Evolutionary conservation across 805 yeast species (phyloP).

Genomic region (Spathaspora hagerdaliae): DNA sequence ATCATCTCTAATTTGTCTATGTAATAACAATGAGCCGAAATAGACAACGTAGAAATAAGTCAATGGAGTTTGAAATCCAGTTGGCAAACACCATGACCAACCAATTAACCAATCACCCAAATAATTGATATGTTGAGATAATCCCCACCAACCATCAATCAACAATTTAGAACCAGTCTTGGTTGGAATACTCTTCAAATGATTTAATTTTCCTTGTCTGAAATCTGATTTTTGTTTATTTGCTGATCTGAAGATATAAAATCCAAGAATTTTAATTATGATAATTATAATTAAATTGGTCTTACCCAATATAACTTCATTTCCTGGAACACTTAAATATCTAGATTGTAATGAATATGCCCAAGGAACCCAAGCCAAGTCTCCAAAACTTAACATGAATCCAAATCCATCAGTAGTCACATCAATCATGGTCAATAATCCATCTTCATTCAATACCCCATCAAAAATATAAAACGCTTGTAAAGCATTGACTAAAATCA

Average conservation of each 20-base stretch:
- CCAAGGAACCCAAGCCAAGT: slow-evolving; percentile 88
- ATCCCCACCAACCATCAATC: slow-evolving; percentile 95
- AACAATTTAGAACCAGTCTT: slow-evolving; percentile 74
- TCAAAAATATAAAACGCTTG: slow-evolving; percentile 86
- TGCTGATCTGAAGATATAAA: slow-evolving; percentile 76
- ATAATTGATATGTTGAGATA: slow-evolving; percentile 89
- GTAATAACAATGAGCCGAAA: slow-evolving; percentile 77
- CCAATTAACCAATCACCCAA: slow-evolving; percentile 94
- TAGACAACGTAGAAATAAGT: slow-evolving; percentile 86
- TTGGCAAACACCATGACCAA: slow-evolving; percentile 87
- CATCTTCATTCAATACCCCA: slow-evolving; percentile 89
- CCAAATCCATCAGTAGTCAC: slow-evolving; percentile 96
- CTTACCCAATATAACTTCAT: slow-evolving; percentile 53
- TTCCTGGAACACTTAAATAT: slow-evolving; percentile 56
- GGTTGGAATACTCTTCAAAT: slow-evolving; percentile 60
- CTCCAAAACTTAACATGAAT: slow-evolving; percentile 94
- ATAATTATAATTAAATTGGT: slow-evolving; percentile 37
- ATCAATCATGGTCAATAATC: slow-evolving; percentile 91
- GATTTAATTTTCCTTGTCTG: slow-evolving; percentile 68
- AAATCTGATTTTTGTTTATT: slow-evolving; percentile 84
- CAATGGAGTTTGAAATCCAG: slow-evolving; percentile 75
- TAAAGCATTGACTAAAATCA: slow-evolving; percentile 61
- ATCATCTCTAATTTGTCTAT: slow-evolving; percentile 90
- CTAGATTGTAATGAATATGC: slow-evolving; percentile 85
- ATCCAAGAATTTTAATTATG: slow-evolving; percentile 56